Evolutionary conservation across 768 basidiomycete genomes (phyloP).

Genomic region (Lactarius pseudohatsudake): DNA sequence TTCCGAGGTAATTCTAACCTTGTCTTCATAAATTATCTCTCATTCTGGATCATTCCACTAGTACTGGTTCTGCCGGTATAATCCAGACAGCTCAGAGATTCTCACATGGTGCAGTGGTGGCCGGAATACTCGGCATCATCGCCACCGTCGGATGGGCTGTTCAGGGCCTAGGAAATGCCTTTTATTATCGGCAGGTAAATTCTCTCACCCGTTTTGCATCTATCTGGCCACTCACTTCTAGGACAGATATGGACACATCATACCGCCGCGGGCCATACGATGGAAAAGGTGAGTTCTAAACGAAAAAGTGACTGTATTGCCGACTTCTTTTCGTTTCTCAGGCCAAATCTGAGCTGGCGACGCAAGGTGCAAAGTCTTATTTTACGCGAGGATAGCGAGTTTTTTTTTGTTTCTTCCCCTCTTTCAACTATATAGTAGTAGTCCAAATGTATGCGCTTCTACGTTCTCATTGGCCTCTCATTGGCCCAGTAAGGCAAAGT

Average conservation of each 20-base stretch:
- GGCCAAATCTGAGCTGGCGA: conserved; percentile 83
- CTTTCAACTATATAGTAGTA: conserved; percentile 2
- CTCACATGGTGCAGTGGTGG: conserved; percentile 64
- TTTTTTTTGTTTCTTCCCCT: conserved; percentile 12
- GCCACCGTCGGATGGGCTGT: conserved; percentile 85
- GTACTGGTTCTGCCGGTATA: conserved; percentile 92
- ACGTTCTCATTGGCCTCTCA: not conserved
- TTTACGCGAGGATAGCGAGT: conserved; percentile 72
- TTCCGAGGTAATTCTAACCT: conserved; percentile 61
- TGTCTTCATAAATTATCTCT: not conserved
- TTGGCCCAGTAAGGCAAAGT: conserved; percentile 3
- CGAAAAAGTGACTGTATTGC: conserved; percentile 18
- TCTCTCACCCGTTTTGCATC: conserved; percentile 23
- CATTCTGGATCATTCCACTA: conserved; percentile 33
- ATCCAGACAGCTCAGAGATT: conserved; percentile 90
- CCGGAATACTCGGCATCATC: conserved; percentile 78
- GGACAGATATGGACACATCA: conserved; percentile 74
- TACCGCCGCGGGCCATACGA: conserved; percentile 80
- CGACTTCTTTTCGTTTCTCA: conserved; percentile 35
- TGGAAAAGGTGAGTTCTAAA: conserved; percentile 65
- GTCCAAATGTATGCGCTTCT: conserved; percentile 4
- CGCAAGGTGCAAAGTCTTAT: conserved; percentile 84
- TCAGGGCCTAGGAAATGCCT: conserved; percentile 80
- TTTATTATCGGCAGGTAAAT: conserved; percentile 74
- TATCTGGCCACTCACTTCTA: conserved; percentile 2